Base-by-base conservation (phyloP, 1,139 yeast genomes). In the Nadsonia commutata region DNA sequence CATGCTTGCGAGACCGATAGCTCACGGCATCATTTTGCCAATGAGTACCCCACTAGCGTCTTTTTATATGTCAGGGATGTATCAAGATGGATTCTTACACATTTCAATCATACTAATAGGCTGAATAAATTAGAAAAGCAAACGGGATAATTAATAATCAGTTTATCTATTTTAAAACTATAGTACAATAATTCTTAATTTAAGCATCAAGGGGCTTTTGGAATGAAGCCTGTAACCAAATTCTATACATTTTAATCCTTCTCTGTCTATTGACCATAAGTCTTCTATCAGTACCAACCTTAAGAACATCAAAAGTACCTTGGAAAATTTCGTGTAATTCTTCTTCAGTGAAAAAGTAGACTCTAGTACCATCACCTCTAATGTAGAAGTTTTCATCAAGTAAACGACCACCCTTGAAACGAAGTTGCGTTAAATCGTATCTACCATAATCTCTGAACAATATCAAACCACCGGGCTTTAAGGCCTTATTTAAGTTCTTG, bases 281-380 rank as follows among this genome's bases (percentile, higher is more conserved):
- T 53, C 98, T 68, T 59, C 96, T 73, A 64, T 90, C 98, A 1
- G 95, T 80, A 1, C 86, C 96, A 39, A 90, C 80, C 60, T 75
- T 82, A 31, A 68, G 72, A 51, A 83, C 88, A 17, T 59, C 62
- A 56, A 90, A 85, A n/a, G 61, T 65, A 16, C 59, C 58, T 36
- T 83, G 74, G 60, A 90, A 90, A 8, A 88, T 83, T 38, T 73
- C 67, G 49, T 83, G 70, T 47, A 88, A 65, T 62, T 90, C 96
- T 46, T 88, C 94, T 58, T 88, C 97, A 1, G 95, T 85, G 66
- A 90, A 90, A 64, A 90, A 90, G 61, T 90, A 90, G 11, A 93
- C 98, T 53, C 98, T 71, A 1, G 99, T 90, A 42, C 98, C 98
- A 58, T 90, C 99, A 36, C 99, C 99, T 56, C 99, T 74, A 37